These are phyloP conservation scores for Heliosperma pusillum DNA, from an alignment of 148 eudicot genomes.

Conservation along the genomic window DNA sequence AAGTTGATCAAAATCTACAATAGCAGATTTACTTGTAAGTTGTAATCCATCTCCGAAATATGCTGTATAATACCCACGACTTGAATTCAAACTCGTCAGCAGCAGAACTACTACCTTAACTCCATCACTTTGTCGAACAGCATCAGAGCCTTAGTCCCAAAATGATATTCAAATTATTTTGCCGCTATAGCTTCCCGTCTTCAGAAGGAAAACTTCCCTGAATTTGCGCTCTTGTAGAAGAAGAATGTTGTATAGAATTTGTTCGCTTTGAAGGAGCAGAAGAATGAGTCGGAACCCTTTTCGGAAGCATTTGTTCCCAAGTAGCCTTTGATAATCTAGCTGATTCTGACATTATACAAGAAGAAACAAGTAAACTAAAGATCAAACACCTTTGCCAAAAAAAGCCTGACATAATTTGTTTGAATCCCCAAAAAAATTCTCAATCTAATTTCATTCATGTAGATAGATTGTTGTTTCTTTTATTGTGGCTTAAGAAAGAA, in stretches of 20 bases:
- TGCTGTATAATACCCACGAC: background rate
- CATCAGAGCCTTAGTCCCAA: no score
- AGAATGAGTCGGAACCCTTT: slow-evolving; percentile 52
- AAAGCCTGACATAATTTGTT: slow-evolving; percentile 41
- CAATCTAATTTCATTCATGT: slow-evolving; percentile 5
- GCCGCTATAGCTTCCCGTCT: slow-evolving; percentile 19
- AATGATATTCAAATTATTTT: no score
- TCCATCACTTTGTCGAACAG: no score
- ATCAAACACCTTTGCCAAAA: slow-evolving; percentile 46
- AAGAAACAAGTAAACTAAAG: slow-evolving; percentile 47
- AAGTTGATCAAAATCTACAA: slow-evolving; percentile 6
- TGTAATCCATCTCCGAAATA: no score
- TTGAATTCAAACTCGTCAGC: background rate
- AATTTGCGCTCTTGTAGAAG: slow-evolving; percentile 32
- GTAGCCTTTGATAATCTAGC: slow-evolving; percentile 54
- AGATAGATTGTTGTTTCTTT: slow-evolving; percentile 16
- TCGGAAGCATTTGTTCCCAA: slow-evolving; percentile 91
- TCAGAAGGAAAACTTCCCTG: slow-evolving; percentile 33
- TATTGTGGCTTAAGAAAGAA: slow-evolving; percentile 32
- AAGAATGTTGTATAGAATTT: slow-evolving; percentile 43
- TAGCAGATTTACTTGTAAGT: background rate
- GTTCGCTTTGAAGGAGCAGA: slow-evolving; percentile 79
- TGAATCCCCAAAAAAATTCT: slow-evolving; percentile 19
- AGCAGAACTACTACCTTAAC: no score
- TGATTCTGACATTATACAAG: slow-evolving; percentile 48